Base-by-base conservation (phyloP, 306 rosid genomes). In the Argentina anserina region DNA sequence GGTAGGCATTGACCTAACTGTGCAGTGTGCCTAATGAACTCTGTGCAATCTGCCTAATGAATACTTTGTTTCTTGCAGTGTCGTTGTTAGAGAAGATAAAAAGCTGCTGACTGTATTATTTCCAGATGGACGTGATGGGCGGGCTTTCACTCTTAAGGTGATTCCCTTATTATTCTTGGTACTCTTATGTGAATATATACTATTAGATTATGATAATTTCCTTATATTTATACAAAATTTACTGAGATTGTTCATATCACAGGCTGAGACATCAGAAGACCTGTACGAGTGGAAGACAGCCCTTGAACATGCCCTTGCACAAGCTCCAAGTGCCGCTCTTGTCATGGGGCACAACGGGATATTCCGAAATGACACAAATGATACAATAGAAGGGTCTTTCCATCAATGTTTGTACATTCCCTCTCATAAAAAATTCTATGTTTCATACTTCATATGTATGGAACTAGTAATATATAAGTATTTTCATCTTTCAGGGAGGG, bases 91-190 rank as follows among this genome's bases (percentile, higher is more conserved):
- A 83, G 99, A 95, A 89, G 99, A 95, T 84, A 95, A 95, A 86
- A 95, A 88, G 78, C 87, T 95, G 72, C 89, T 95, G 77, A 95
- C 99, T 3, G 99, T 95, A 74, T 83, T 95, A 75, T 95, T 95
- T 87, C 99, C 99, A 43, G 99, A 95, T 83, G 99, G 99, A 73
- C 97, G 99, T 50, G 97, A 95, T 82, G 99, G 99, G 53, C 87
- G 99, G 55, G 99, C 99, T 5, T 95, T 95, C 85, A 95, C 99
- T 71, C 97, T 95, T 41, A 95, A 95, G 97, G 98, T 94, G 78
- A 79, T 37, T 47, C 9, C 31, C 41, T 11, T 52, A 14, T 69
- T 64, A 29, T 47, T 36, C 17, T 61, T 1, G 12, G 26, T 12
- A 20, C 12, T 3, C 45, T 50, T 70, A 25, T 40, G 14, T 3